Percentiles rank a stretch among this genome's conserved stretches.
These are phyloP conservation scores for Umbelopsis sp. DNA, from an alignment of 192 early-diverging fungal species.

Conservation along the genomic window DNA sequence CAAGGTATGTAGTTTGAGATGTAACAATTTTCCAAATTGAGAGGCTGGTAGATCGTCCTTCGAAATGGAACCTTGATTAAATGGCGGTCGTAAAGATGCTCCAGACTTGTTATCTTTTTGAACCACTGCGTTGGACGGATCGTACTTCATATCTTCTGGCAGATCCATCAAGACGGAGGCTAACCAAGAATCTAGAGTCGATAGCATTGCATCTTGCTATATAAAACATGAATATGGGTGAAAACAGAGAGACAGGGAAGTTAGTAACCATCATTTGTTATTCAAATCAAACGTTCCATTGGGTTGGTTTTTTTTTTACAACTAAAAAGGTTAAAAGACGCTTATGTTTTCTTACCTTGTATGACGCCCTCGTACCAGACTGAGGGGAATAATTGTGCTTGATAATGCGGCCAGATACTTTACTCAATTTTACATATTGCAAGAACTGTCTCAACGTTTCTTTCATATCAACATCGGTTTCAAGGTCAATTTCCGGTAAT, in stretches of 20 bases:
- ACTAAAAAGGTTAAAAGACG: not conserved
- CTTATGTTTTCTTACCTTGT: not conserved
- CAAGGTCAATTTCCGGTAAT: constrained; percentile 5
- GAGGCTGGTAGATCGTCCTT: constrained; percentile 8
- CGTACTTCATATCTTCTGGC: constrained; percentile 16
- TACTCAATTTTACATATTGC: constrained; percentile 40
- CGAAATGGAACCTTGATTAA: constrained; percentile 7
- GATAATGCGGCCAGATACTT: constrained; percentile 48
- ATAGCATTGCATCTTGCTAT: constrained; percentile 23
- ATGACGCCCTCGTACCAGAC: not conserved
- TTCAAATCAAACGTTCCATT: too few species aligned
- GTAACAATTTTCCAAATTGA: constrained; percentile 21
- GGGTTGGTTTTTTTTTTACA: too few species aligned
- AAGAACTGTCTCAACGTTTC: constrained; percentile 36
- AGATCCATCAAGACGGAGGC: constrained; percentile 17
- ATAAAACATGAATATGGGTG: not conserved
- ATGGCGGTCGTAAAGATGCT: constrained; percentile 5
- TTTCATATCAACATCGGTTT: constrained; percentile 32
- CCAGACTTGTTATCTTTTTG: constrained; percentile 2
- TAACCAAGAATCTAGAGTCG: constrained; percentile 29
- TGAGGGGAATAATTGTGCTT: constrained; percentile 43
- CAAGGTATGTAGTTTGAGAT: constrained; percentile 44
- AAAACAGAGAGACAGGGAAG: not conserved
- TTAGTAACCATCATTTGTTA: not conserved
- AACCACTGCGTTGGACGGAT: not conserved